phyloP scores from a whole-genome alignment of 768 basidiomycete genomes.

The Candolleomyces efflorescens region DNA sequence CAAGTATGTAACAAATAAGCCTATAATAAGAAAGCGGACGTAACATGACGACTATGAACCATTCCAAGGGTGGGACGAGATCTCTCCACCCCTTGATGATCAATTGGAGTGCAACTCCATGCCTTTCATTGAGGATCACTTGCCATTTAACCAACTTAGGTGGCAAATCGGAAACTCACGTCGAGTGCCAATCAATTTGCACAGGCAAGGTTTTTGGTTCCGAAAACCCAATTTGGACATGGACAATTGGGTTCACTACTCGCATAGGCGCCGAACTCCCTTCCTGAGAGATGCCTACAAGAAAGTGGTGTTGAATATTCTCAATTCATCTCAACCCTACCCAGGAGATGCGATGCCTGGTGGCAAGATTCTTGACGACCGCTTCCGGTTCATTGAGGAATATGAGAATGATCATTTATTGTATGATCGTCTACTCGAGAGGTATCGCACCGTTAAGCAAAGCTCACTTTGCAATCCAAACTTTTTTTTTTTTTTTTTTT shows the following conservation, averaged over 20 bases:
- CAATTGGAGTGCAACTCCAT: too few relatives aligned
- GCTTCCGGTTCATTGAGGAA: neutral
- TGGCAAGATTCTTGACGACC: neutral
- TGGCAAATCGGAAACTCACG: too few relatives aligned
- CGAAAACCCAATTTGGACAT: neutral
- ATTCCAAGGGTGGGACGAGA: too few relatives aligned
- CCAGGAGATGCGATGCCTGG: neutral
- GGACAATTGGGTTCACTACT: neutral
- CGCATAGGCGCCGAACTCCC: neutral
- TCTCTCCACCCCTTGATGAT: too few relatives aligned
- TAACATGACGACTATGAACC: too few relatives aligned
- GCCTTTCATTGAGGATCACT: too few relatives aligned
- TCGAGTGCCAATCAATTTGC: too few relatives aligned
- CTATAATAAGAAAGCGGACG: too few relatives aligned
- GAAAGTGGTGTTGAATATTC: neutral
- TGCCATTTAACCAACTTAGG: too few relatives aligned
- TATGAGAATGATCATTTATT: neutral
- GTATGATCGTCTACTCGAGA: neutral
- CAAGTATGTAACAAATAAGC: too few relatives aligned
- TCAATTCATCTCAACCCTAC: neutral
- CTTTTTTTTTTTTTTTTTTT: too few relatives aligned
- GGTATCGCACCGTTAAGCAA: neutral
- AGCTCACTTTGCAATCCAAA: too few relatives aligned
- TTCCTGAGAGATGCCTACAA: neutral
- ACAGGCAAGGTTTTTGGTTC: neutral